phyloP scores from a whole-genome alignment of 331 rosid species.

The Arachis monticola region DNA sequence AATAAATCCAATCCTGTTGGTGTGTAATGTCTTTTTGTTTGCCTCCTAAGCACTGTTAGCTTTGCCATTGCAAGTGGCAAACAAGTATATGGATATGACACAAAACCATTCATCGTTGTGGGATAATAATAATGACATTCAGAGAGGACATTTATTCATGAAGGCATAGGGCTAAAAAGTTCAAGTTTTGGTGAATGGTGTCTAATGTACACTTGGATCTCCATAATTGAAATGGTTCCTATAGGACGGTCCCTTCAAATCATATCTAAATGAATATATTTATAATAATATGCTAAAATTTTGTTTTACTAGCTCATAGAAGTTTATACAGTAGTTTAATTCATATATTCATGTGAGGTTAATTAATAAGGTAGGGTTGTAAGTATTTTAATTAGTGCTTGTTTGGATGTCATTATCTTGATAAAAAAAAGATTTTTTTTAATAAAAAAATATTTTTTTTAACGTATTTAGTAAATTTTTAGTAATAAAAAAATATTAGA shows the following conservation, averaged over 20 bases:
- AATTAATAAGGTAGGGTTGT: too few relatives aligned
- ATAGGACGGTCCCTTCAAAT: background rate
- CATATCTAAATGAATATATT: background rate
- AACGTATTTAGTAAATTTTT: too few relatives aligned
- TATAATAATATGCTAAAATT: background rate
- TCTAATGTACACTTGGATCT: slow-evolving; percentile 17
- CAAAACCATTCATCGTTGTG: slow-evolving; percentile 37
- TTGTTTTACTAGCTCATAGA: too few relatives aligned
- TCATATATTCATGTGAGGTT: too few relatives aligned
- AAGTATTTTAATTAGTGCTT: too few relatives aligned
- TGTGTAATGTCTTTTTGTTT: slow-evolving; percentile 5
- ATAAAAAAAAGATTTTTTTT: too few relatives aligned
- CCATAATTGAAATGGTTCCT: background rate
- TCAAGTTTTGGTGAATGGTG: background rate
- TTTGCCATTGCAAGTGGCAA: slow-evolving; percentile 52
- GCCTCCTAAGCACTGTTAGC: slow-evolving; percentile 34
- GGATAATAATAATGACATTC: slow-evolving; percentile 36
- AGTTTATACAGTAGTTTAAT: background rate
- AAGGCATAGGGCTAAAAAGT: slow-evolving; percentile 2
- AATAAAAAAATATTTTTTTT: too few relatives aligned
- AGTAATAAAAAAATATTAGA: too few relatives aligned
- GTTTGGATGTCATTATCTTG: too few relatives aligned
- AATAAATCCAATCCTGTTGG: background rate
- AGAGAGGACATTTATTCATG: slow-evolving; percentile 34
- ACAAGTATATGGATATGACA: slow-evolving; percentile 46